Evolutionary conservation across 2,329 filamentous ascomycete genomes (phyloP), one percentile per base, ranked within the genome.

Genomic region (Purpureocillium lavendulum): DNA sequence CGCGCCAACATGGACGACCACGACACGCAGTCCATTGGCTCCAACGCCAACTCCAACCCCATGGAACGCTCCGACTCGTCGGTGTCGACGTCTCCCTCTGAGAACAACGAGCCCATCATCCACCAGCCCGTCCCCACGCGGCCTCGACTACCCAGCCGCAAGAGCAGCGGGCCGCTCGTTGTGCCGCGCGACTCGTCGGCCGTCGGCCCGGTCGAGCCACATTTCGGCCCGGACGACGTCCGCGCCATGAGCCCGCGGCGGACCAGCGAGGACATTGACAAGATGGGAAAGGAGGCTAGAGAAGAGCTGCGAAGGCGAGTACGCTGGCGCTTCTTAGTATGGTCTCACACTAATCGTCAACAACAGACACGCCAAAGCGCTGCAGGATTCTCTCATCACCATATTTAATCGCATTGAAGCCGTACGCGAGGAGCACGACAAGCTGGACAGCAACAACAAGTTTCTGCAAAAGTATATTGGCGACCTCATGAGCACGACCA

Each of bases 391-490:
- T 21, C 77, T 98, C 28, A 73, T 94, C 45, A 86, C 84, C 46
- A 84, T 97, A 33, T 87, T 95, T 49, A 87, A 95, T 62, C 84
- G 88, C 38, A 94, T 97, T 59, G 92, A 98, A 57, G 86, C 87
- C 24, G 89, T 97, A 47, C 87, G 88, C 61, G 83, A 85, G 51
- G 90, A 97, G 58, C 89, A 98, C 58, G 87, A 96, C 66, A 96
- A 95, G 64, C 79, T 98, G 40, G 89, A 97, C 62, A 92, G 77
- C 61, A 89, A 96, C 61, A 98, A 98, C 72, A 90, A 88, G 55
- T 96, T 97, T 57, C 67, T 98, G 35, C 90, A 97, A 62, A 95
- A 95, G 61, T 97, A 97, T 60, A 97, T 97, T 54, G 90, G 90
- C 48, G 90, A 95, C 56, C 73, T 97, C 40, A 97, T 95, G 77